Conservation (phyloP, 306 rosid species). For the Cicer chorassanicum region DNA sequence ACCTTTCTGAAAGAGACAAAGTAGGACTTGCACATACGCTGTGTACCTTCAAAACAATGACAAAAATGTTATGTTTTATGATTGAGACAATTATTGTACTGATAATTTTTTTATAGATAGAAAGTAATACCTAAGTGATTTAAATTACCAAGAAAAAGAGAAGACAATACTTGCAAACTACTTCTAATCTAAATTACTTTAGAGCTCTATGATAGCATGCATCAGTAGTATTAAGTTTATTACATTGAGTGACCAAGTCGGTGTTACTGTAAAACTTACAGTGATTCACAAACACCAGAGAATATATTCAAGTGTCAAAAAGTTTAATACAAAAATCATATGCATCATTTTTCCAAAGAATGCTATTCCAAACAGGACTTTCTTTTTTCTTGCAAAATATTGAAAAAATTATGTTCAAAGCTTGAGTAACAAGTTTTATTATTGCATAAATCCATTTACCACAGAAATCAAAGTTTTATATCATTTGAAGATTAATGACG, state of each 20-base stretch:
- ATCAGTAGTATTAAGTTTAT: not conserved
- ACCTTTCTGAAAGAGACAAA: conserved; percentile 76
- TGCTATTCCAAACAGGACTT: no score
- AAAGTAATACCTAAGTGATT: conserved; percentile 28
- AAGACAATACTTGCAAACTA: not conserved
- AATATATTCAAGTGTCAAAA: not conserved
- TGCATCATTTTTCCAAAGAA: no score
- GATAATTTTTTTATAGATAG: not conserved
- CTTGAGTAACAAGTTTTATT: no score
- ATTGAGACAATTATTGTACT: not conserved
- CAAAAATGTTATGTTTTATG: conserved; percentile 40
- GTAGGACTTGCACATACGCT: conserved; percentile 79
- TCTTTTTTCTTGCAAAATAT: no score
- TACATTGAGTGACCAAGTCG: not conserved
- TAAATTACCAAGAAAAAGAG: conserved; percentile 3
- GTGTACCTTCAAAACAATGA: conserved; percentile 63
- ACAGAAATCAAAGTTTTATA: no score
- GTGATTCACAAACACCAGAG: not conserved
- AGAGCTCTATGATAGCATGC: not conserved
- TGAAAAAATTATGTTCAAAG: no score
- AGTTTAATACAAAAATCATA: no score
- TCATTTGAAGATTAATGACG: conserved; percentile 16
- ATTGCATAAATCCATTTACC: no score
- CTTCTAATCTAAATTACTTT: not conserved
- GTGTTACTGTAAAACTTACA: not conserved